Evolutionary conservation across 306 rosid genomes (phyloP), one percentile per base, ranked within the genome.

Genomic region (Lathyrus aphaca): DNA sequence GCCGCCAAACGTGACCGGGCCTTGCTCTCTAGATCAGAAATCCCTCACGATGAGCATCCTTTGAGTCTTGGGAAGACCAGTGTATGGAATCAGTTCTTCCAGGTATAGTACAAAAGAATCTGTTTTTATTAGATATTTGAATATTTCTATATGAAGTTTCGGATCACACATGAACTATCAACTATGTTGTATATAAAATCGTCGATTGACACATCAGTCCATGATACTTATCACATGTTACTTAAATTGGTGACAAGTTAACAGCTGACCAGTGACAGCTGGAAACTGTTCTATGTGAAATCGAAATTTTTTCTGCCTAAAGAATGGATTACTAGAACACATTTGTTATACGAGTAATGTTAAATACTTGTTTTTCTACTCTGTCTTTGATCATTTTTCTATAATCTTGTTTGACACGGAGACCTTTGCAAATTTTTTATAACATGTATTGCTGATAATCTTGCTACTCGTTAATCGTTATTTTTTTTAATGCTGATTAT

Each of bases 61-160:
- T 76, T 91, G 86, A 95, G 99, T 77, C 95, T 95, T 78, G 99
- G 99, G 82, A 87, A 86, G 87, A 79, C 91, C 69, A 95, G 97
- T 65, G 69, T 95, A 68, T 95, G 99, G 99, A 91, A 95, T 83
- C 97, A 87, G 84, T 95, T 88, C 79, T 95, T 95, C 77, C 95
- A 95, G 95, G 99, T 95, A 87, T n/a, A 32, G 25, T 51, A 48
- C 59, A 18, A 35, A 40, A 27, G 27, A 35, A 35, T 60, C 51
- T 75, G 35, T 55, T 66, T 65, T 57, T 21, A 5, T 44, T 69
- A 15, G 25, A 44, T 56, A 6, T 27, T 27, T 56, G 17, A 56
- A 56, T 59, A 40, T 42, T 58, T 73, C 68, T 30, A 8, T 48
- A 40, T 27, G 48, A 51, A 51, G 29, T 60, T 14, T 63, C 27